Conservation (phyloP, 805 yeast genomes). For the Starmerella vaccinii region DNA sequence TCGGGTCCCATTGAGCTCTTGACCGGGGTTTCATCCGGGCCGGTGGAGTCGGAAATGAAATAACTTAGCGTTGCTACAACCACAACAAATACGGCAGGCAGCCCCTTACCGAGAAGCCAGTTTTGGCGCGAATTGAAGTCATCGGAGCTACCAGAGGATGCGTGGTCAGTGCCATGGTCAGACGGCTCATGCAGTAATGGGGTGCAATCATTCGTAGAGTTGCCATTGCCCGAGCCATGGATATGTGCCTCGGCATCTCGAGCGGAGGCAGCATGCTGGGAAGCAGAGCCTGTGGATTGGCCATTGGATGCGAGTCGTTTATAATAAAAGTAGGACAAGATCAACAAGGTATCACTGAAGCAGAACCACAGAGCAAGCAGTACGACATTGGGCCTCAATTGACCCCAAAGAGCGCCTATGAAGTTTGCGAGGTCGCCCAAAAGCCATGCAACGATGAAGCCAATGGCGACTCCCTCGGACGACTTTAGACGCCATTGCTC, state of each 20-base stretch:
- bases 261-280: neutral
- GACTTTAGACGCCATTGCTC: slow-evolving; percentile 68
- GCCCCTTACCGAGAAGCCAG: slow-evolving; percentile 33
- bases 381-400: slow-evolving; percentile 56
- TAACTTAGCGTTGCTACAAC: slow-evolving; percentile 56
- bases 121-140: slow-evolving; percentile 19
- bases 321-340: slow-evolving; percentile 51
- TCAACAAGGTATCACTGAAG: slow-evolving; percentile 53
- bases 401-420: slow-evolving; percentile 60
- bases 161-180: neutral
- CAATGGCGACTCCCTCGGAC: slow-evolving; percentile 66
- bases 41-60: slow-evolving; percentile 34
- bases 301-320: slow-evolving; percentile 12
- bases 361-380: slow-evolving; percentile 69
- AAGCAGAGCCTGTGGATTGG: neutral
- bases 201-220: slow-evolving; percentile 15
- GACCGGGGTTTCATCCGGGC: slow-evolving; percentile 19
- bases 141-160: slow-evolving; percentile 19
- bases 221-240: neutral
- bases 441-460: slow-evolving; percentile 60
- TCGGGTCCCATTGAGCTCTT: slow-evolving; percentile 50
- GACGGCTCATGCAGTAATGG: slow-evolving; percentile 29
- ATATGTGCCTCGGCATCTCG: neutral
- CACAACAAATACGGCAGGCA: slow-evolving; percentile 54
- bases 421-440: slow-evolving; percentile 62